These are phyloP conservation scores for Lophiostoma macrostomum DNA, from an alignment of 495 filamentous ascomycete species.

Conservation along the genomic window DNA sequence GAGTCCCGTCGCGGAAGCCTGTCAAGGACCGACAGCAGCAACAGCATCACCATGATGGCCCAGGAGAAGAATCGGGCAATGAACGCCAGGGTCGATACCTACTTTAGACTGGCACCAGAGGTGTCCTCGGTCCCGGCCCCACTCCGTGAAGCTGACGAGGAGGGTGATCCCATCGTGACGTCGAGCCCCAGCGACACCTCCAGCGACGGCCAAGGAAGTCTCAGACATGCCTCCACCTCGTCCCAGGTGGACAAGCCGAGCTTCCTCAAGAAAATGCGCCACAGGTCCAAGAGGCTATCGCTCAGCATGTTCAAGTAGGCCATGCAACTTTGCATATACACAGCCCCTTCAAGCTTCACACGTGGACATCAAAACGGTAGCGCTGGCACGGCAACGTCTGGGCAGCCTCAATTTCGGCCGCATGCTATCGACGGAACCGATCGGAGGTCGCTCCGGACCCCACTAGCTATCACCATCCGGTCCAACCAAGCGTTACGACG, in stretches of 20 bases:
- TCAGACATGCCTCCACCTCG: conserved; percentile 14
- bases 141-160: conserved; percentile 10
- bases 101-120: conserved; percentile 28
- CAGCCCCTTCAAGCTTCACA: neutral
- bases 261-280: conserved; percentile 21
- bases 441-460: neutral
- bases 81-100: conserved; percentile 40
- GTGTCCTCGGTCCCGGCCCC: neutral
- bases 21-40: conserved; percentile 34
- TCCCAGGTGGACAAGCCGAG: conserved; percentile 12
- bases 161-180: neutral
- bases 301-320: conserved; percentile 24
- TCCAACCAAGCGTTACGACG: neutral
- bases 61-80: conserved; percentile 36
- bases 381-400: neutral
- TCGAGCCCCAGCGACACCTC: conserved; percentile 24
- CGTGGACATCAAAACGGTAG: neutral
- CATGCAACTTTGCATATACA: neutral
- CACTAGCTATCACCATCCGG: conserved; percentile 2
- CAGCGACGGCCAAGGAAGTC: conserved; percentile 28
- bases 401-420: neutral
- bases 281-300: conserved; percentile 23
- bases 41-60: conserved; percentile 34
- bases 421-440: neutral
- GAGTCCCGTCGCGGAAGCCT: conserved; percentile 33